A percentile compares a stretch with the other conserved stretches of the same genome.
These are phyloP conservation scores for Acanthamoeba royreba DNA, from an alignment of 208 protist species.

Conservation along the genomic window DNA sequence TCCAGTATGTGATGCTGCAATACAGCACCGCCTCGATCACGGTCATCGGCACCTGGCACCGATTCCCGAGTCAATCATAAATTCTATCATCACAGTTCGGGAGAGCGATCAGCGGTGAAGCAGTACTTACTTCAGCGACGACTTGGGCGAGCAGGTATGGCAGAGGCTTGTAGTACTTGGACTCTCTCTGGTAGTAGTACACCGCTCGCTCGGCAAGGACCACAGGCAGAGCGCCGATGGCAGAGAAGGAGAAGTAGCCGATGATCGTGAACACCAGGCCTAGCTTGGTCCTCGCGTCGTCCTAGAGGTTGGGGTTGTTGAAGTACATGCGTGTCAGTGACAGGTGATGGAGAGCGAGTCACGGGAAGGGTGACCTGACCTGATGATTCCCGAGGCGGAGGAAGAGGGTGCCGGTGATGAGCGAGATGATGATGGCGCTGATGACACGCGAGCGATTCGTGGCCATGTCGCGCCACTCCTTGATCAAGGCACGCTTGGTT, in stretches of 20 bases:
- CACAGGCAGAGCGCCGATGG: background rate
- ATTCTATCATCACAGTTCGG: no score
- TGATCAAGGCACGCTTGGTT: background rate
- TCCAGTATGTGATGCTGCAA: background rate
- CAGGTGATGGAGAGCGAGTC: no score
- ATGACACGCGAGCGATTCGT: background rate
- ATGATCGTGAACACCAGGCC: slow-evolving; percentile 1
- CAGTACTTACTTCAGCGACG: background rate
- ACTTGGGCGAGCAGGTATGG: slow-evolving; percentile 41
- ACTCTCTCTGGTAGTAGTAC: slow-evolving; percentile 32
- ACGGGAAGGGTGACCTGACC: no score
- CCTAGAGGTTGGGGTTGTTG: no score
- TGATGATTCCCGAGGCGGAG: background rate
- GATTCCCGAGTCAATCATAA: no score
- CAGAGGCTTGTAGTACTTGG: slow-evolving; percentile 19
- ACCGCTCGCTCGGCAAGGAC: background rate
- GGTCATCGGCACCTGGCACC: background rate
- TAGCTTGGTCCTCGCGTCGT: background rate
- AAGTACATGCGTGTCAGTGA: no score
- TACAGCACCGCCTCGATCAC: background rate
- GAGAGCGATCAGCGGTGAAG: background rate
- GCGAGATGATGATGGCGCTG: background rate
- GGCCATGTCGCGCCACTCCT: background rate
- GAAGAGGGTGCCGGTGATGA: background rate
- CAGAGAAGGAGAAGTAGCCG: background rate